Percentiles rank a stretch among this genome's conserved stretches.
Conservation (phyloP, 2,329 filamentous ascomycete genomes). For the Dactylellina drechsleri region DNA sequence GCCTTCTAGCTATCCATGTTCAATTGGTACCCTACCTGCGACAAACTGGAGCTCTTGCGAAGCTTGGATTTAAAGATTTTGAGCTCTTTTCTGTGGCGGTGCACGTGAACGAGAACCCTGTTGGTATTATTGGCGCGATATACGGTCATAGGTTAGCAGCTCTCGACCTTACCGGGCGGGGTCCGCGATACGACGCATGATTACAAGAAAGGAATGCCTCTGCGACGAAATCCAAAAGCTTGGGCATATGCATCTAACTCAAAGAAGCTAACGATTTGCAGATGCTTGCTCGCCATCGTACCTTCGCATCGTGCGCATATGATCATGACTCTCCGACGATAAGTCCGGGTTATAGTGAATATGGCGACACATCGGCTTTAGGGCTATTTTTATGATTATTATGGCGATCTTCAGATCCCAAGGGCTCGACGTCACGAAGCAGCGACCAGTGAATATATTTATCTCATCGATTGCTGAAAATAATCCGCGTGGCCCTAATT, state of each 20-base stretch:
- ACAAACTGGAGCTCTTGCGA: not conserved
- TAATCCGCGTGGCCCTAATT: conserved; percentile 2
- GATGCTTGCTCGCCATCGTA: conserved; percentile 28
- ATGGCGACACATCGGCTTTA: conserved; percentile 5
- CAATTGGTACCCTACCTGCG: no score
- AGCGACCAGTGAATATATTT: conserved; percentile 1
- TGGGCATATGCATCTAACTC: conserved; percentile 25
- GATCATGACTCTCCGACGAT: not conserved
- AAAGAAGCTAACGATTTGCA: conserved; percentile 37
- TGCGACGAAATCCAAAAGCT: conserved; percentile 14
- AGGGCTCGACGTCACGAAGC: not conserved
- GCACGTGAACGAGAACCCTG: conserved; percentile 13
- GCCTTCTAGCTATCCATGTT: not conserved
- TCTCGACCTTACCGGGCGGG: conserved; percentile 36
- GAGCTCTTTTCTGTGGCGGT: not conserved
- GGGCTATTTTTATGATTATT: not conserved
- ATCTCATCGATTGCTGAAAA: conserved; percentile 8
- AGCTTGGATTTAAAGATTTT: no score
- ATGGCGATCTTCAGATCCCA: conserved; percentile 10
- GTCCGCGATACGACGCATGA: conserved; percentile 36
- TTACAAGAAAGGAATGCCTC: conserved; percentile 24
- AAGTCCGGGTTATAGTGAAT: conserved; percentile 6
- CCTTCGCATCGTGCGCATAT: not conserved
- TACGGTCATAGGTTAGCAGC: no score
- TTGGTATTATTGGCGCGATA: not conserved